Conservation (phyloP, 2,329 filamentous ascomycete genomes). For the Stenocarpella maydis region DNA sequence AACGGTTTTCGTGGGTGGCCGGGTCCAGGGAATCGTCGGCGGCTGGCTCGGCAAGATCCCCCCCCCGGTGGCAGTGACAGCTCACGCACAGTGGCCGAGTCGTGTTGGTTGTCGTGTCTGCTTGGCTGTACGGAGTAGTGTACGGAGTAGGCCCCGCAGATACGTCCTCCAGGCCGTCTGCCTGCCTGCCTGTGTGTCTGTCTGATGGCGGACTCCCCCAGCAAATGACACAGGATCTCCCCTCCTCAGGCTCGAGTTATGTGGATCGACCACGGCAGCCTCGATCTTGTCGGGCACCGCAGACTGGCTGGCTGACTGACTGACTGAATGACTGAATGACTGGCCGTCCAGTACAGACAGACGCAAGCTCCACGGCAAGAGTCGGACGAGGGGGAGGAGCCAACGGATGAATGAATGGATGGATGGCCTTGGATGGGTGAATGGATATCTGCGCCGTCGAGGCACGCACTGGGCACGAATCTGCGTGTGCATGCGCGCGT, state of each 20-base stretch:
- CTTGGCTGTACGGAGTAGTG: too few relatives aligned
- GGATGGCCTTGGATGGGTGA: background rate
- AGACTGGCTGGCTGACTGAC: too few relatives aligned
- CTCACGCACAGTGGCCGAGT: slow-evolving; percentile 15
- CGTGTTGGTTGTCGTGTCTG: background rate
- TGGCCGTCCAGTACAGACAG: background rate
- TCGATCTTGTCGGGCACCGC: slow-evolving; percentile 6
- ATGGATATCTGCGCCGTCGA: too few relatives aligned
- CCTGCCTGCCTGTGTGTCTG: background rate
- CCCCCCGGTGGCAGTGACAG: slow-evolving; percentile 20
- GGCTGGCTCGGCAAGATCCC: slow-evolving; percentile 13
- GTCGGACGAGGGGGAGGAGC: background rate
- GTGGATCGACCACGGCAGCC: background rate
- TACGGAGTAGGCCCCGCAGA: too few relatives aligned
- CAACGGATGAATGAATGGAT: slow-evolving; percentile 6
- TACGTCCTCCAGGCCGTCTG: background rate
- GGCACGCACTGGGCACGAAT: too few relatives aligned
- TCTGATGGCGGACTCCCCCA: background rate
- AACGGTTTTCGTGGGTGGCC: background rate
- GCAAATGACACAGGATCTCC: background rate
- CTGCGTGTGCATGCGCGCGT: background rate
- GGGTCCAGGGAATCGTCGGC: slow-evolving; percentile 3
- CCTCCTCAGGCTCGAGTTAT: background rate
- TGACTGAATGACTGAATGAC: too few relatives aligned
- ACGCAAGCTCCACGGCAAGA: slow-evolving; percentile 14